These are phyloP conservation scores for Brasenia schreberi DNA, from an alignment of 164 flowering plant species.

Conservation along the genomic window DNA sequence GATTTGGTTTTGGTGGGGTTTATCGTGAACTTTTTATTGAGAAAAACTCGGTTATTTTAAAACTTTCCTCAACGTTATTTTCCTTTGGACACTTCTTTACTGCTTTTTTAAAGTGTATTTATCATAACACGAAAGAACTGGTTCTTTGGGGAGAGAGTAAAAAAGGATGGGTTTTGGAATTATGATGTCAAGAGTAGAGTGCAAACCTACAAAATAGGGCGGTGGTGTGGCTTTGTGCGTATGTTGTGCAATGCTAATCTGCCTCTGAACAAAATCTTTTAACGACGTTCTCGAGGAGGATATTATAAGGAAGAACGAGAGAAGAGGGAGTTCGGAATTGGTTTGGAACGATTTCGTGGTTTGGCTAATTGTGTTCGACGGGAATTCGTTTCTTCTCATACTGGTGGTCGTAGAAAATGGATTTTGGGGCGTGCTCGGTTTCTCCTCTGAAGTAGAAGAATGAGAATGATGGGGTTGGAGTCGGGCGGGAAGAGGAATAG, in stretches of 20 bases:
- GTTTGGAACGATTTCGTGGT: neutral
- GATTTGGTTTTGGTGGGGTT: too few species aligned
- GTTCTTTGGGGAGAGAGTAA: neutral
- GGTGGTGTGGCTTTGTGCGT: neutral
- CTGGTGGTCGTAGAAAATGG: neutral
- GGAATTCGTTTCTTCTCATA: neutral
- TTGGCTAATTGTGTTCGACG: neutral
- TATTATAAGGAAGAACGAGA: neutral
- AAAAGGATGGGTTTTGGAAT: neutral
- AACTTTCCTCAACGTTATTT: too few species aligned
- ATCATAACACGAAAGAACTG: neutral
- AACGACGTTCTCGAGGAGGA: neutral
- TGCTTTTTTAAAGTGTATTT: too few species aligned
- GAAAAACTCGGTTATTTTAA: too few species aligned
- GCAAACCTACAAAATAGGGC: neutral
- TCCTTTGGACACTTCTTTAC: too few species aligned
- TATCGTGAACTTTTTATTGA: too few species aligned
- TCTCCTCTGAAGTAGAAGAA: neutral
- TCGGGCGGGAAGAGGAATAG: slow-evolving; percentile 55
- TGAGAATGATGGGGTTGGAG: slow-evolving; percentile 43
- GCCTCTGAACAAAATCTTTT: neutral
- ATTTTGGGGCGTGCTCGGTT: neutral
- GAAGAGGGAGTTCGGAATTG: neutral
- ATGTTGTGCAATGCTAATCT: neutral
- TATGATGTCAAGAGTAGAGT: neutral